Base-by-base conservation (phyloP, 2,329 filamentous ascomycete species). In the Neurospora sp. region DNA sequence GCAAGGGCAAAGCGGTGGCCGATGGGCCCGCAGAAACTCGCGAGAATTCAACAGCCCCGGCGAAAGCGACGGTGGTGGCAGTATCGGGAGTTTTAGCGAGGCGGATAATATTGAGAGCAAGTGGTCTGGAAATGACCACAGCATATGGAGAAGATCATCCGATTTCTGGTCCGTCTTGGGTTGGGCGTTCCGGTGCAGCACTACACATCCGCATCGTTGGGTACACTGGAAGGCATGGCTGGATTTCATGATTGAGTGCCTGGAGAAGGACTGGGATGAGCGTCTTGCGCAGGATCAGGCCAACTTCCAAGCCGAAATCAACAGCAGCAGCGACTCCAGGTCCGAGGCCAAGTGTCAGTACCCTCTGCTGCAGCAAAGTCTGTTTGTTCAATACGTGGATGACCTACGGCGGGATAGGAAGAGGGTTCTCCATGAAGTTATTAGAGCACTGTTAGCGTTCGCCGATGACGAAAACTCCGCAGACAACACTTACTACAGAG, bases 141-240 rank as follows among this genome's bases (percentile, higher is more conserved):
- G 91, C 38, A 73, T 97, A 1, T 97, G 92, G 88, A 82, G 82
- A 17, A 86, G 87, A n/a, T 92, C 91, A 0, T 89, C 92, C 71
- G 92, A 97, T 77, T 96, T 98, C 76, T 99, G 96, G 93, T 87
- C 89, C 57, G 87, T 92, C 0, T 86, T 96, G 0, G 96, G 95
- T 3, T 98, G 96, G 96, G 91, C 92, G 0, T 93, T 98, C 78
- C 96, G 95, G 77, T 98, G 95, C 81, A 94, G 92, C 68, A 85
- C 91, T 1, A 79, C 86, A 39, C 84, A 95, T 74, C 88, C 88
- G 1, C 84, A 86, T 52, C 86, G 95, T 23, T 98, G 96, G 95
- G 85, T 84, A 67, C 86, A 89, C 76, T 98, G 94, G 93, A 88
- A 86, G 74, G 80, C 88, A 8, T 97, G 93, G 91, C 82, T 98